These are phyloP conservation scores for Brassica incana DNA, from an alignment of 345 rosid genomes.

Conservation along the genomic window DNA sequence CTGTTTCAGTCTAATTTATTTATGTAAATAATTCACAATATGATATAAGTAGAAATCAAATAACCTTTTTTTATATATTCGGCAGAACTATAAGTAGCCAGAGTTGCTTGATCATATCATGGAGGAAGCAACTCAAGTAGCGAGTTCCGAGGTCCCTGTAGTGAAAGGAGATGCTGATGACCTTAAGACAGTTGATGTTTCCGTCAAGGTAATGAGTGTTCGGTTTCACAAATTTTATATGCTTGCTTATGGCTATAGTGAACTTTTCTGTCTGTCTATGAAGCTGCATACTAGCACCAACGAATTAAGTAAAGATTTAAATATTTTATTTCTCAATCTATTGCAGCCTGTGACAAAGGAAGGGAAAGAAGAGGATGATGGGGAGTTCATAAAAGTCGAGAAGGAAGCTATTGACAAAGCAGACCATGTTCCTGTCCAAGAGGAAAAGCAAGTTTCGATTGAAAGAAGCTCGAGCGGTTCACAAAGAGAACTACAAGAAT, in stretches of 20 bases:
- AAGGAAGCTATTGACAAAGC: constrained; percentile 61
- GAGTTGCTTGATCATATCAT: constrained; percentile 40
- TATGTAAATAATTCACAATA: background rate
- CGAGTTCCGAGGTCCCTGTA: constrained; percentile 55
- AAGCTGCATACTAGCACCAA: background rate
- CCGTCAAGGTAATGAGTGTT: constrained; percentile 52
- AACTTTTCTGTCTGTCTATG: background rate
- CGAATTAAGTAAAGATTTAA: background rate
- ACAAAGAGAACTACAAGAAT: constrained; percentile 70
- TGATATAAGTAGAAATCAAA: background rate
- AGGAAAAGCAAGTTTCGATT: constrained; percentile 31
- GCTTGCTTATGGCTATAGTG: background rate
- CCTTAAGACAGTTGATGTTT: constrained; percentile 41
- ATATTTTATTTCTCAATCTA: constrained; percentile 20
- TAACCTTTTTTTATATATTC: background rate
- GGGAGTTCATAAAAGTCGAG: constrained; percentile 94
- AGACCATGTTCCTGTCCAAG: constrained; percentile 33
- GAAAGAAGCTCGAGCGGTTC: constrained; percentile 65
- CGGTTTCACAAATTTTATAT: constrained; percentile 2
- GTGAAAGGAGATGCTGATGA: constrained; percentile 46
- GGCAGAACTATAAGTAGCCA: constrained; percentile 24
- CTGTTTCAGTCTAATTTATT: constrained; percentile 19
- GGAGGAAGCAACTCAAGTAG: constrained; percentile 60
- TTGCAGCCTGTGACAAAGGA: constrained; percentile 50
- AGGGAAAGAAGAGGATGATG: constrained; percentile 74